Evolutionary conservation across 2,329 filamentous ascomycete species (phyloP).

Genomic region (Teratosphaeria gauchensis): DNA sequence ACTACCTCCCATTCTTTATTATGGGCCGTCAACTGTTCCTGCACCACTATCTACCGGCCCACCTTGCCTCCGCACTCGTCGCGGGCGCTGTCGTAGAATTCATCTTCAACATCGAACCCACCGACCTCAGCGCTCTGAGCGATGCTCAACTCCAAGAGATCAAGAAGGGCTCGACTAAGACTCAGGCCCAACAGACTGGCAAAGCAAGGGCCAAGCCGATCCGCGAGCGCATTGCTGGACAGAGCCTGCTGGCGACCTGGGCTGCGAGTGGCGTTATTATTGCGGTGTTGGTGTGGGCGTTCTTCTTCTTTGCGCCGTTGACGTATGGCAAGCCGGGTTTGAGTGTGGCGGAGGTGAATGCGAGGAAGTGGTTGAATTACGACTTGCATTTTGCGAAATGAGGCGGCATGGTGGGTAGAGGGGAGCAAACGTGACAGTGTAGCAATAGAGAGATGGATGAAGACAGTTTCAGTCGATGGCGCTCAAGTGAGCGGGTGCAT

Average conservation of each 20-base stretch:
- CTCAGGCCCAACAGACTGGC: conserved; percentile 22
- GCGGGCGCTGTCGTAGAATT: conserved; percentile 90
- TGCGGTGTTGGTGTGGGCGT: conserved; percentile 59
- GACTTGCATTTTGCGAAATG: conserved; percentile 99
- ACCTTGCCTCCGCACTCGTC: conserved; percentile 81
- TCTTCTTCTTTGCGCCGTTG: conserved; percentile 88
- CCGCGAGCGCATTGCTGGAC: conserved; percentile 67
- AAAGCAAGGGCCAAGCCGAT: conserved; percentile 57
- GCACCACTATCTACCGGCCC: conserved; percentile 93
- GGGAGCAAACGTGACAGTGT: not conserved
- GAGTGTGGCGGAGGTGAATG: conserved; percentile 63
- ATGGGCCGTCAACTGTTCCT: conserved; percentile 98
- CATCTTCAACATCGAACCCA: conserved; percentile 82
- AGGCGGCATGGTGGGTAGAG: not conserved
- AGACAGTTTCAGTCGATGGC: too few relatives aligned
- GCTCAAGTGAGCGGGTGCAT: too few relatives aligned
- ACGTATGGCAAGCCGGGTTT: conserved; percentile 93
- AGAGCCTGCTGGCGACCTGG: conserved; percentile 72
- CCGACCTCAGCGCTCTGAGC: conserved; percentile 45
- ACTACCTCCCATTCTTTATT: conserved; percentile 94
- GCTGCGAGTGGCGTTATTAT: conserved; percentile 64
- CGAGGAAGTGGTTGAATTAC: conserved; percentile 92
- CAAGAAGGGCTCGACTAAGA: conserved; percentile 24
- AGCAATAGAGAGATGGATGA: not conserved
- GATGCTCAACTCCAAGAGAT: conserved; percentile 28